A percentile compares a stretch with the other conserved stretches of the same genome.
Conservation (phyloP, 192 early-diverging fungal species). For the Radiomyces spectabilis region DNA sequence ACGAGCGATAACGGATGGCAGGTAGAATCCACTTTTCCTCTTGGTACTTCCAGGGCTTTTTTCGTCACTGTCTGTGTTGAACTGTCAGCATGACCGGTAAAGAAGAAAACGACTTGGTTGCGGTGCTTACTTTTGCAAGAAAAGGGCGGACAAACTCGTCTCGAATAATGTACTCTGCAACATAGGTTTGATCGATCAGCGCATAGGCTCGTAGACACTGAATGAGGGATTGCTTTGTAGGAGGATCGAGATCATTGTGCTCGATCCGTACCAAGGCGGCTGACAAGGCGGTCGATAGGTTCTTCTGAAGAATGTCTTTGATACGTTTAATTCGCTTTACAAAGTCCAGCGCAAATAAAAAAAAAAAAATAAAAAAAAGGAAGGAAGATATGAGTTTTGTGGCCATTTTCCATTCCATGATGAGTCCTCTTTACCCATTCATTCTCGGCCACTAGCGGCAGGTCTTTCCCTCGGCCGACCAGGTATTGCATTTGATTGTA, state of each 20-base stretch:
- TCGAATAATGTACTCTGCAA: constrained; percentile 58
- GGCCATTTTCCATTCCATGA: neutral
- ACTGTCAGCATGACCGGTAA: no score
- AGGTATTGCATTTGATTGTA: constrained; percentile 80
- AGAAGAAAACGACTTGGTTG: no score
- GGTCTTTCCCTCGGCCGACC: constrained; percentile 47
- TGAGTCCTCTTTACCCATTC: constrained; percentile 51
- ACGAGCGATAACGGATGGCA: constrained; percentile 39
- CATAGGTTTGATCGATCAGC: constrained; percentile 57
- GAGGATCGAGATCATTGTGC: constrained; percentile 11
- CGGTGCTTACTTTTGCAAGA: constrained; percentile 38
- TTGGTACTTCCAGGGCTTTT: neutral
- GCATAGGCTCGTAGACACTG: constrained; percentile 72
- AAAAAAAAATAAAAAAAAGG: neutral
- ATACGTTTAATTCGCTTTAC: constrained; percentile 60
- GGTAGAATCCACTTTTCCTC: neutral
- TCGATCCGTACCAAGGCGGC: constrained; percentile 33
- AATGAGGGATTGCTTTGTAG: constrained; percentile 41
- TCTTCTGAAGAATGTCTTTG: constrained; percentile 57
- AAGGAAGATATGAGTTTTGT: no score
- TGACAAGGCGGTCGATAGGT: constrained; percentile 48
- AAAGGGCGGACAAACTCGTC: constrained; percentile 47
- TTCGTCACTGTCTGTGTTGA: neutral
- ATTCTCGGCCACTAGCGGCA: constrained; percentile 66
- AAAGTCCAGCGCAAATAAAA: neutral